Conservation (phyloP, 2,329 filamentous ascomycete genomes). For the Trichophyton equinum region DNA sequence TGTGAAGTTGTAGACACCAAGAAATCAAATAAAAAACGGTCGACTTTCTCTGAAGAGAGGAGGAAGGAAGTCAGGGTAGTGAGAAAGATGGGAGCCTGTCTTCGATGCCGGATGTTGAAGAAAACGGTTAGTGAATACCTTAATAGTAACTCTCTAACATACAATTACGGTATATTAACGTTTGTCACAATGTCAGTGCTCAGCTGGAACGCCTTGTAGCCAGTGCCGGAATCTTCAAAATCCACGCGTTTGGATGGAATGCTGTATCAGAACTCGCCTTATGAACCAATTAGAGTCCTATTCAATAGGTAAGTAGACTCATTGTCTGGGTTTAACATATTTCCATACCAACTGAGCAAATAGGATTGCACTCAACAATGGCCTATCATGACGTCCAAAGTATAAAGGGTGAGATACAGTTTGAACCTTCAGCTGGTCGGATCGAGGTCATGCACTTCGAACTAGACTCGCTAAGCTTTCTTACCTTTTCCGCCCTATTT, state of each 20-base stretch:
- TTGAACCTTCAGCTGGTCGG: constrained; percentile 38
- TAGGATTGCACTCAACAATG: constrained; percentile 39
- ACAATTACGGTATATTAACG: constrained; percentile 1
- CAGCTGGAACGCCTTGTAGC: constrained; percentile 46
- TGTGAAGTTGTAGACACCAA: constrained; percentile 19
- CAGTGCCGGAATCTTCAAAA: constrained; percentile 49
- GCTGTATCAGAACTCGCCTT: constrained; percentile 46
- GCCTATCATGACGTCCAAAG: constrained; percentile 40
- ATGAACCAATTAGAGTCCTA: constrained; percentile 48
- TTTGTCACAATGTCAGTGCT: constrained; percentile 31
- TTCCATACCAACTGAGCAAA: neutral
- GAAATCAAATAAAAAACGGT: constrained; percentile 37
- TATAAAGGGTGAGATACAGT: constrained; percentile 37
- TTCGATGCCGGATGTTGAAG: constrained; percentile 52
- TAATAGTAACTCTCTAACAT: neutral
- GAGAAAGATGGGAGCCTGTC: constrained; percentile 48
- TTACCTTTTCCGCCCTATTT: constrained; percentile 35
- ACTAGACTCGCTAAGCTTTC: constrained; percentile 34
- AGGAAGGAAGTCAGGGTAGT: constrained; percentile 49
- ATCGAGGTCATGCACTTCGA: constrained; percentile 47
- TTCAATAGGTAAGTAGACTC: constrained; percentile 32
- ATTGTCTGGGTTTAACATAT: neutral
- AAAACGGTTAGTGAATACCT: constrained; percentile 35
- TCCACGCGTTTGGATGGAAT: constrained; percentile 49
- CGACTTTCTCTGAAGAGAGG: constrained; percentile 44